Evolutionary conservation across 2,329 filamentous ascomycete genomes (phyloP).

Genomic region (Aureobasidium musti): DNA sequence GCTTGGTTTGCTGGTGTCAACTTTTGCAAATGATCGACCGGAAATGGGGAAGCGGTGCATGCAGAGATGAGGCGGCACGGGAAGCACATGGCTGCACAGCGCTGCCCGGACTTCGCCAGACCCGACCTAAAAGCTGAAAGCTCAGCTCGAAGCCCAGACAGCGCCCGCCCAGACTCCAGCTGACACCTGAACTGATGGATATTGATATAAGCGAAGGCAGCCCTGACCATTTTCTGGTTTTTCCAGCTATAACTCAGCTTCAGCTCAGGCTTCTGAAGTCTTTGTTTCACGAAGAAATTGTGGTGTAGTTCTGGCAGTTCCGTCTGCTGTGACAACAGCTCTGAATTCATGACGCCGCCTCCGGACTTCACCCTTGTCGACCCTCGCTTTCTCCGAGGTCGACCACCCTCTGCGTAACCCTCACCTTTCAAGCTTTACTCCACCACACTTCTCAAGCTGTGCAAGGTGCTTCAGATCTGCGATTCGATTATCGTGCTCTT

Average conservation of each 20-base stretch:
- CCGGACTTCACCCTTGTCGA: conserved; percentile 14
- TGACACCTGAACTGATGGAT: neutral
- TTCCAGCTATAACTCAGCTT: conserved; percentile 18
- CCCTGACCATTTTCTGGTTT: neutral
- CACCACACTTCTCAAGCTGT: conserved; percentile 1
- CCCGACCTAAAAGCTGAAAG: conserved; percentile 10
- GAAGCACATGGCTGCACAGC: conserved; percentile 12
- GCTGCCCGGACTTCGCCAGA: conserved; percentile 12
- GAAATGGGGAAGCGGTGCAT: conserved; percentile 20
- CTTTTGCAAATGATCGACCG: conserved; percentile 17
- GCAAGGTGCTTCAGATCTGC: conserved; percentile 24
- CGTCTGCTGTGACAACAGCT: conserved; percentile 4
- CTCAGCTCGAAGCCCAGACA: conserved; percentile 4
- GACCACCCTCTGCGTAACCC: conserved; percentile 13
- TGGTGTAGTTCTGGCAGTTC: neutral
- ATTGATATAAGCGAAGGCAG: conserved; percentile 1
- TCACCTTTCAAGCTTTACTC: conserved; percentile 8
- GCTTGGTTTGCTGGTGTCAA: conserved; percentile 18
- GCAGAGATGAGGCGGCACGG: neutral
- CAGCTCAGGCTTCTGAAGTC: neutral
- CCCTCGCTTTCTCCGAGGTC: conserved; percentile 3
- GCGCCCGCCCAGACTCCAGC: neutral
- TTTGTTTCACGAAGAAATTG: neutral
- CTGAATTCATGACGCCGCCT: conserved; percentile 22
- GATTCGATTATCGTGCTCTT: conserved; percentile 17